These are phyloP conservation scores for Pseudoperonospora humuli DNA, from an alignment of 352 stramenopile genomes.

Conservation along the genomic window DNA sequence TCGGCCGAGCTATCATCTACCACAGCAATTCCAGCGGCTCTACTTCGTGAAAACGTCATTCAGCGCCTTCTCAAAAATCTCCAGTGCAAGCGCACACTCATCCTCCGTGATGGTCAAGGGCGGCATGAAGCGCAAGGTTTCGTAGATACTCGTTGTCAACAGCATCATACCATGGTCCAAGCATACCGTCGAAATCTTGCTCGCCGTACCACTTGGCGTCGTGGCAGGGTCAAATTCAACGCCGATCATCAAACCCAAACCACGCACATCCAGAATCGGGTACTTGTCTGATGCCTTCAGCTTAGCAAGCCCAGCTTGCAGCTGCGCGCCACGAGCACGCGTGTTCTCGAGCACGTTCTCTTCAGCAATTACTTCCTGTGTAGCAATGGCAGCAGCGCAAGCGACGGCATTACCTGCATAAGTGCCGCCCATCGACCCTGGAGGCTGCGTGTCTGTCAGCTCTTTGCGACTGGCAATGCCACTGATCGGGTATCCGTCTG, in stretches of 20 bases:
- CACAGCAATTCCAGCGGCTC: too few relatives aligned
- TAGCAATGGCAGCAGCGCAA: conserved; percentile 87
- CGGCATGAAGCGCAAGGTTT: conserved; percentile 91
- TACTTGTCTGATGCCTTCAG: conserved; percentile 72
- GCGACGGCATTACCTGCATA: conserved; percentile 90
- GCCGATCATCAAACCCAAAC: conserved; percentile 89
- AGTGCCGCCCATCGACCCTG: conserved; percentile 89
- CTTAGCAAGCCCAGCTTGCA: conserved; percentile 62
- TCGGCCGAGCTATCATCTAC: too few relatives aligned
- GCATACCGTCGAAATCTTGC: conserved; percentile 70
- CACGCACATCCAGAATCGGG: conserved; percentile 82
- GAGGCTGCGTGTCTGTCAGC: conserved; percentile 72
- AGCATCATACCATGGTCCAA: conserved; percentile 86
- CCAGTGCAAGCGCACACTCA: conserved; percentile 49
- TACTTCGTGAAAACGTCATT: conserved; percentile 38
- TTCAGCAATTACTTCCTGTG: conserved; percentile 80
- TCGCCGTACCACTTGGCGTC: conserved; percentile 52
- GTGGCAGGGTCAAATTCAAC: conserved; percentile 82
- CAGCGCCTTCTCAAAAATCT: conserved; percentile 54
- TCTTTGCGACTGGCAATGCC: conserved; percentile 84
- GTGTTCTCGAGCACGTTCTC: conserved; percentile 88
- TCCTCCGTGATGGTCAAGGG: conserved; percentile 82
- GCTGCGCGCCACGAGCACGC: conserved; percentile 54
- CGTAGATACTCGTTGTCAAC: conserved; percentile 87
- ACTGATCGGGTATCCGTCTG: conserved; percentile 87